Conservation (phyloP, 805 yeast species). For the Spathaspora girioi region DNA sequence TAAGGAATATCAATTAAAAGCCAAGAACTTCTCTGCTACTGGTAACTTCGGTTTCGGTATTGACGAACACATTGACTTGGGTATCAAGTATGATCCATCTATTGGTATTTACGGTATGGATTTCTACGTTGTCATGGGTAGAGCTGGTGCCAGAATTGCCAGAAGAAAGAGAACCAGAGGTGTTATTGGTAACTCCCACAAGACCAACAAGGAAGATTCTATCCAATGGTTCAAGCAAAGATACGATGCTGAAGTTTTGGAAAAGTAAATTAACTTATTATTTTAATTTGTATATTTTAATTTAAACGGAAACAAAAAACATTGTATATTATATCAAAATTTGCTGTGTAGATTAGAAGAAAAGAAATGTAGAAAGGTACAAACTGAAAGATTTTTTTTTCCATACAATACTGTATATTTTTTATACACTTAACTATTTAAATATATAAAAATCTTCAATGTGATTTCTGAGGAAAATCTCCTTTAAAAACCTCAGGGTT, state of each 20-base stretch:
- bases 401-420: too few relatives aligned
- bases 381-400: too few relatives aligned
- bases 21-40: slow-evolving; percentile 94
- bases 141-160: slow-evolving; percentile 98
- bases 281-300: slow-evolving; percentile 3
- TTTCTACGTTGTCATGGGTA: slow-evolving; percentile 98
- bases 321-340: not conserved
- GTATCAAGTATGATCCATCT: slow-evolving; percentile 99
- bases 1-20: slow-evolving; percentile 96
- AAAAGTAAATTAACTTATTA: slow-evolving; percentile 49
- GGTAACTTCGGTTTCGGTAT: slow-evolving; percentile 99
- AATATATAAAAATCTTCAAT: too few relatives aligned
- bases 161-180: slow-evolving; percentile 96
- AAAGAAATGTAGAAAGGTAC: too few relatives aligned
- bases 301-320: not conserved
- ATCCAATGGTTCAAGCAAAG: slow-evolving; percentile 99
- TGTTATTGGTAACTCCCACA: slow-evolving; percentile 88
- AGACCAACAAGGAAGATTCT: slow-evolving; percentile 88
- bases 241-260: slow-evolving; percentile 97
- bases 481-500: too few relatives aligned
- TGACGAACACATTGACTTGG: slow-evolving; percentile 98
- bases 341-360: not conserved
- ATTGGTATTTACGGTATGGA: slow-evolving; percentile 99
- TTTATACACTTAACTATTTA: too few relatives aligned
- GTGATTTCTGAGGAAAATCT: too few relatives aligned